These are phyloP conservation scores for Boletus mariae DNA, from an alignment of 1,284 basidiomycete species.

Conservation along the genomic window DNA sequence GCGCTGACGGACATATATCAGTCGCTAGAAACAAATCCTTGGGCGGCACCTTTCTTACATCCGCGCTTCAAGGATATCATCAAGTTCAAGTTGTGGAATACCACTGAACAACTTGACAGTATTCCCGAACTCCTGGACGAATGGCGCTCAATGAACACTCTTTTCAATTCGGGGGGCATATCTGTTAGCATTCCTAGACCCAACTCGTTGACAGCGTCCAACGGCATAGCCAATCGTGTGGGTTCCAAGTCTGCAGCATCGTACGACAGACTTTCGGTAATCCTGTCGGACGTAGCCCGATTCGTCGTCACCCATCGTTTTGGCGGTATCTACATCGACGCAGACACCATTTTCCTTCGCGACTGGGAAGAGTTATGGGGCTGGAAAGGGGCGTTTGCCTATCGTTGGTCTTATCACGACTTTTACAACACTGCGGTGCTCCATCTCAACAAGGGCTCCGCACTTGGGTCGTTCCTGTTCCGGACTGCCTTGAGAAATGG, in stretches of 20 bases:
- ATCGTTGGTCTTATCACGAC: slow-evolving; percentile 64
- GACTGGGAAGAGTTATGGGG: background rate
- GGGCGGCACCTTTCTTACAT: slow-evolving; percentile 62
- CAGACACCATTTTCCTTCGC: slow-evolving; percentile 50
- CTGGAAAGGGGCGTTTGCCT: slow-evolving; percentile 82
- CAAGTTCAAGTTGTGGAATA: slow-evolving; percentile 86
- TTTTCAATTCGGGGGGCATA: slow-evolving; percentile 73
- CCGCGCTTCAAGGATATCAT: slow-evolving; percentile 52
- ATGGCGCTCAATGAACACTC: slow-evolving; percentile 61
- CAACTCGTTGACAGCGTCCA: background rate
- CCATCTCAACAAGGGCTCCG: slow-evolving; percentile 57
- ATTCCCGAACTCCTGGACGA: slow-evolving; percentile 62
- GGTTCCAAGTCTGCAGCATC: slow-evolving; percentile 68
- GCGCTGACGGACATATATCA: slow-evolving; percentile 63
- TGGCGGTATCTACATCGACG: slow-evolving; percentile 82
- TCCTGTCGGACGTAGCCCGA: slow-evolving; percentile 81
- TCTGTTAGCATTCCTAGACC: slow-evolving; percentile 35
- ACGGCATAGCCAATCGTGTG: slow-evolving; percentile 54
- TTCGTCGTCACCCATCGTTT: slow-evolving; percentile 70
- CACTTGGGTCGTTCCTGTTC: background rate
- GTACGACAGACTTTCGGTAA: slow-evolving; percentile 61
- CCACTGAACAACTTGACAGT: slow-evolving; percentile 80
- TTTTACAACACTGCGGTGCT: slow-evolving; percentile 85
- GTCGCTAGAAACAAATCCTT: slow-evolving; percentile 60
- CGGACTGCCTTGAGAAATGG: background rate